phyloP scores from a whole-genome alignment of 106 monocot genomes.

The Dactylorhiza incarnata region DNA sequence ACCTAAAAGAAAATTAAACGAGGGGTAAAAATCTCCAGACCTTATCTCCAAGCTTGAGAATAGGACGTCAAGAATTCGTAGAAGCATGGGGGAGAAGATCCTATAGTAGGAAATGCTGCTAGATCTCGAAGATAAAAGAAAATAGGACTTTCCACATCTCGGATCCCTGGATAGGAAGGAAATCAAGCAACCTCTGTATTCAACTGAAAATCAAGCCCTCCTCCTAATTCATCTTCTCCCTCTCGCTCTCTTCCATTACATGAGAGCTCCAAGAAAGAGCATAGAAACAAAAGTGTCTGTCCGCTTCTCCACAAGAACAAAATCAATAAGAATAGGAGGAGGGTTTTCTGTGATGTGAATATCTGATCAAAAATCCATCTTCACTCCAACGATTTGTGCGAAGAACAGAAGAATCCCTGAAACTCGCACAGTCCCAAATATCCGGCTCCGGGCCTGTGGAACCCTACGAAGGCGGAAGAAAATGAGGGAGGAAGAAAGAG shows the following conservation, averaged over 20 bases:
- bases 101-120: conserved; percentile 8
- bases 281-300: not conserved
- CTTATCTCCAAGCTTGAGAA: conserved; percentile 5
- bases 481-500: not conserved
- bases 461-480: not conserved
- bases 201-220: not conserved
- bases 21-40: not conserved
- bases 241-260: conserved; percentile 3
- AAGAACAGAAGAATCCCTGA: too few species aligned
- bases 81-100: conserved; percentile 19
- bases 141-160: conserved; percentile 8
- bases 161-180: conserved; percentile 57
- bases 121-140: conserved; percentile 8
- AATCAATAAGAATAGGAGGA: not conserved
- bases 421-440: too few species aligned
- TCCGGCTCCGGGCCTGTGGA: too few species aligned
- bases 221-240: not conserved
- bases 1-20: not conserved
- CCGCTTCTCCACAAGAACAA: not conserved
- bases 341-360: not conserved
- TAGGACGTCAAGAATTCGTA: not conserved
- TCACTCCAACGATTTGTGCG: not conserved
- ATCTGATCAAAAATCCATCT: not conserved
- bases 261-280: not conserved
- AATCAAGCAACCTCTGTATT: not conserved